A percentile compares a stretch with the other conserved stretches of the same genome.
Conservation (phyloP, 495 filamentous ascomycete species). For the Delitschia confertaspora region DNA sequence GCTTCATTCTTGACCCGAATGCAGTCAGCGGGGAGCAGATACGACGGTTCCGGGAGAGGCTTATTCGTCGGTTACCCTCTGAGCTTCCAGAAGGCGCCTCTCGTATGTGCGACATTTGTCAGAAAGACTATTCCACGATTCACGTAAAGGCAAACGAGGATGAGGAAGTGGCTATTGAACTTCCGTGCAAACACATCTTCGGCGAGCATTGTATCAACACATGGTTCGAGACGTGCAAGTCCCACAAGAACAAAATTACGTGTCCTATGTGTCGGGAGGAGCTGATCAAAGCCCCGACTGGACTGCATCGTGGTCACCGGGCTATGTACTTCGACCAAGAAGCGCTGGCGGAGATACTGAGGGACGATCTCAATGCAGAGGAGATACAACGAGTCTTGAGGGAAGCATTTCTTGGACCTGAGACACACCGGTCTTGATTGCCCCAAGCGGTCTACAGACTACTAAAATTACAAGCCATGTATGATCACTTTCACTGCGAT, state of each 20-base stretch:
- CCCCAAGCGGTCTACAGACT: too few relatives aligned
- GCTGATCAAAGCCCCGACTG: slow-evolving; percentile 9
- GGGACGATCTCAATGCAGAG: too few relatives aligned
- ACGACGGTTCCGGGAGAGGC: slow-evolving; percentile 12
- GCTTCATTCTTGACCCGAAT: slow-evolving; percentile 2
- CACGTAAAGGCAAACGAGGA: slow-evolving; percentile 18
- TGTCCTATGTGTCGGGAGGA: slow-evolving; percentile 26
- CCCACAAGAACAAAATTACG: slow-evolving; percentile 26
- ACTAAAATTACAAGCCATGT: too few relatives aligned
- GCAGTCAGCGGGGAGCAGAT: slow-evolving; percentile 11
- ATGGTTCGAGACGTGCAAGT: slow-evolving; percentile 25
- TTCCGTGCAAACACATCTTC: slow-evolving; percentile 27
- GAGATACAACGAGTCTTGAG: too few relatives aligned
- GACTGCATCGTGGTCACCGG: too few relatives aligned
- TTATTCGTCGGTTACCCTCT: slow-evolving; percentile 13
- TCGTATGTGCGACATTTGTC: slow-evolving; percentile 22
- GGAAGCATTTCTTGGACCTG: too few relatives aligned
- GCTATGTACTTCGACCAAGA: too few relatives aligned
- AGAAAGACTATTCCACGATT: slow-evolving; percentile 22
- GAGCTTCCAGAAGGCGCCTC: slow-evolving; percentile 18
- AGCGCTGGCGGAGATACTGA: too few relatives aligned
- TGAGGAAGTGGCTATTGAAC: slow-evolving; percentile 24
- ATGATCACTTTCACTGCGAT: too few relatives aligned
- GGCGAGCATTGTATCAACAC: slow-evolving; percentile 26
- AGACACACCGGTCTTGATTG: too few relatives aligned